These are phyloP conservation scores for Clonostachys solani DNA, from an alignment of 2,329 filamentous ascomycete genomes.

Conservation along the genomic window DNA sequence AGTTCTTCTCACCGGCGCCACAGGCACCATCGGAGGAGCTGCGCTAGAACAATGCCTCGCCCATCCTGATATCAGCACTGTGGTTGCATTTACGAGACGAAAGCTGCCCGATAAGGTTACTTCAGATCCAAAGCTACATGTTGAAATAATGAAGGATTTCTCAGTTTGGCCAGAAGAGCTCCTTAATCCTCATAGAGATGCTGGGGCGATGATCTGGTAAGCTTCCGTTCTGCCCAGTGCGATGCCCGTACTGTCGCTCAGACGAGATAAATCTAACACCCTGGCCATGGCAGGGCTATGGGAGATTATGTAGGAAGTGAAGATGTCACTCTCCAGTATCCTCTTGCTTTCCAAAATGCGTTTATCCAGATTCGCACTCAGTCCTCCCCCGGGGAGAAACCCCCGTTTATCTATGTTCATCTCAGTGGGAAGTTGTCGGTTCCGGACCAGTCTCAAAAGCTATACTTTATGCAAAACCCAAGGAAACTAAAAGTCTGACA, in stretches of 20 bases:
- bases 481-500: neutral
- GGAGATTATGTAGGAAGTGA: neutral
- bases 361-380: neutral
- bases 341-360: neutral
- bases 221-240: neutral
- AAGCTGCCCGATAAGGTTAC: constrained; percentile 15
- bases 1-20: constrained; percentile 25
- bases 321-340: neutral
- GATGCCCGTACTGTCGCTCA: neutral
- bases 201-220: constrained; percentile 19
- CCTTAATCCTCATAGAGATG: constrained; percentile 14
- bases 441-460: constrained; percentile 19
- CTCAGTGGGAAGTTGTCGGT: constrained; percentile 25
- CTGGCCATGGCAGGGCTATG: neutral
- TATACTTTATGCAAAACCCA: constrained; percentile 13
- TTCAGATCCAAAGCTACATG: neutral
- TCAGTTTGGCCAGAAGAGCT: constrained; percentile 13
- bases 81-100: constrained; percentile 23
- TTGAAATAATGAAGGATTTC: constrained; percentile 14
- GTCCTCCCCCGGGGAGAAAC: neutral
- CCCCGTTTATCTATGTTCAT: constrained; percentile 20
- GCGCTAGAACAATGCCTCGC: constrained; percentile 22
- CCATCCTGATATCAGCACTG: constrained; percentile 16
- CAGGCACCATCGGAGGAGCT: constrained; percentile 23
- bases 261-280: neutral